Conservation (phyloP, 2,329 filamentous ascomycete genomes). For the Botrytis aclada region DNA sequence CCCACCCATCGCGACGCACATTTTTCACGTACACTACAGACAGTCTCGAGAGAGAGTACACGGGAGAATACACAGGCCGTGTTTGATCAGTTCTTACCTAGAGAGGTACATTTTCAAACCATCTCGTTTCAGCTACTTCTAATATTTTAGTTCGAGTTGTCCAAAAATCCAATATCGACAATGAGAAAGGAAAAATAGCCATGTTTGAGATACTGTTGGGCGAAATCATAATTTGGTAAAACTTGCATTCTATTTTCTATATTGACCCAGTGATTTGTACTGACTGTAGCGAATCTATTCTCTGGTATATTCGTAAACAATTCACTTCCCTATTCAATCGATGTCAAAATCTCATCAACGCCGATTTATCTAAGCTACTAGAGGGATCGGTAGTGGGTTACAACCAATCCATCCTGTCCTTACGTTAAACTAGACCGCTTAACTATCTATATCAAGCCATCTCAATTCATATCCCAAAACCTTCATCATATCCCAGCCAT, state of each 20-base stretch:
- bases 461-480: background rate
- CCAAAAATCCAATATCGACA: background rate
- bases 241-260: background rate
- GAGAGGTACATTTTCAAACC: too few relatives aligned
- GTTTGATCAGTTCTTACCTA: background rate
- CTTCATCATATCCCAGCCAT: background rate
- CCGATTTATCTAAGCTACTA: background rate
- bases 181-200: background rate
- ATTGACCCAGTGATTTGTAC: background rate
- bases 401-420: background rate
- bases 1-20: background rate
- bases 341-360: background rate
- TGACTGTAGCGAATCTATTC: background rate
- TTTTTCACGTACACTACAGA: too few relatives aligned
- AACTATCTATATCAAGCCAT: background rate
- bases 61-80: background rate
- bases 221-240: background rate
- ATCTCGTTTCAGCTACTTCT: background rate
- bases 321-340: background rate
- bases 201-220: background rate
- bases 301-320: background rate
- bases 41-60: too few relatives aligned
- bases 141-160: background rate
- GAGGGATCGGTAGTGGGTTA: background rate
- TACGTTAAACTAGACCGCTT: background rate